Conservation (phyloP, 805 yeast species). For the Nakazawaea ambrosiae region DNA sequence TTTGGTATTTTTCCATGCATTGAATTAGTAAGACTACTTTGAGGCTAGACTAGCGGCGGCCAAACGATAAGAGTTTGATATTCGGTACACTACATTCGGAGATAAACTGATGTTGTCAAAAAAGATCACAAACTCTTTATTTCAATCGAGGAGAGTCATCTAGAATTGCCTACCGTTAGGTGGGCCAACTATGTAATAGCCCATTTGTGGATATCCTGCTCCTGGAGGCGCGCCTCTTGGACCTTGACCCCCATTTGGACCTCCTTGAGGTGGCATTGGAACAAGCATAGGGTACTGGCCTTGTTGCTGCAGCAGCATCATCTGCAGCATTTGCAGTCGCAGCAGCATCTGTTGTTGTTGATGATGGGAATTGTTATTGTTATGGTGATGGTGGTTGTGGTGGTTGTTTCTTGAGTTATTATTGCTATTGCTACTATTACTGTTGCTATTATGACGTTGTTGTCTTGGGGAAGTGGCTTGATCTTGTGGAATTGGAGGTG, state of each 20-base stretch:
- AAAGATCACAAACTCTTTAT: too few species aligned
- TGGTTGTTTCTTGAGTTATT: not conserved
- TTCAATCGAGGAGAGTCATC: too few species aligned
- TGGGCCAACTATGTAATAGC: conserved; percentile 6
- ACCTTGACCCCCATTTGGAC: conserved; percentile 1
- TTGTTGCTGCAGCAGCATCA: conserved; percentile 2
- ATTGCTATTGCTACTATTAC: not conserved
- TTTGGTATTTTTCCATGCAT: too few species aligned
- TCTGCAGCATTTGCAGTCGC: conserved; percentile 3
- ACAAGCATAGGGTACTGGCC: conserved; percentile 10
- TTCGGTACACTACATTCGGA: too few species aligned
- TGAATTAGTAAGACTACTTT: too few species aligned
- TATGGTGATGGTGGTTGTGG: too few species aligned
- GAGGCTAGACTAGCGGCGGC: too few species aligned
- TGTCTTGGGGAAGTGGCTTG: conserved; percentile 3
- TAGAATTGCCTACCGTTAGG: conserved; percentile 10
- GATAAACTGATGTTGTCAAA: too few species aligned
- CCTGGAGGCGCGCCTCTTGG: conserved; percentile 2
- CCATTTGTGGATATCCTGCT: not conserved
- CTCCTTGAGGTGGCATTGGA: conserved; percentile 8
- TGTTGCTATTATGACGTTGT: conserved; percentile 2
- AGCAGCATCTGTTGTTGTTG: not conserved
- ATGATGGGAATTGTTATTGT: too few species aligned
- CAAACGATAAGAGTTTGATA: too few species aligned
- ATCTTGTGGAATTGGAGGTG: conserved; percentile 3